A percentile compares a stretch with the other conserved stretches of the same genome.
These are phyloP conservation scores for Wilcoxina mikolae DNA, from an alignment of 495 filamentous ascomycete genomes.

Conservation along the genomic window DNA sequence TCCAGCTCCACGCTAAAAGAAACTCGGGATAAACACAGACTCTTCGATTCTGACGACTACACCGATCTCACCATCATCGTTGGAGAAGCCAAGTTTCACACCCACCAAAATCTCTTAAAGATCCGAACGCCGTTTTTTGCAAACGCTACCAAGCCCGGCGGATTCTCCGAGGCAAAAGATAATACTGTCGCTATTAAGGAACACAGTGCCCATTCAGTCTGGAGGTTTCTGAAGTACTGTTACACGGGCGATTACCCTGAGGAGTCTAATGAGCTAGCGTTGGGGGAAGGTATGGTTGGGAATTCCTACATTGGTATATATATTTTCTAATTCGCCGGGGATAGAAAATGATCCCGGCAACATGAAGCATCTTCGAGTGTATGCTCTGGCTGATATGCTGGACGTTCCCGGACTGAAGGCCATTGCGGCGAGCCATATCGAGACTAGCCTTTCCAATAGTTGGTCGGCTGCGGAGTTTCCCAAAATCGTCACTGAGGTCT, in stretches of 20 bases:
- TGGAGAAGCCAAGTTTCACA: neutral
- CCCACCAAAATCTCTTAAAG: neutral
- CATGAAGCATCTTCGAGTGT: neutral
- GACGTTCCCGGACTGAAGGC: conserved; percentile 1
- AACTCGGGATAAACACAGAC: neutral
- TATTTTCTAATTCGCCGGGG: neutral
- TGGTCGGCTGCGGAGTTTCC: neutral
- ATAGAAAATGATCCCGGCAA: neutral
- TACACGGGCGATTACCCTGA: neutral
- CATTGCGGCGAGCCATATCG: neutral
- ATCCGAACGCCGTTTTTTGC: neutral
- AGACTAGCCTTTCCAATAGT: neutral
- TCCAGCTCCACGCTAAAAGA: neutral
- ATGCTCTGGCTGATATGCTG: conserved; percentile 6
- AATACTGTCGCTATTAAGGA: neutral
- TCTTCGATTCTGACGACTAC: neutral
- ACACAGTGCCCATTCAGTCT: neutral
- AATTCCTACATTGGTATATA: neutral
- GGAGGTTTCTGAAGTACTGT: neutral
- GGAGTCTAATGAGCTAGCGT: neutral
- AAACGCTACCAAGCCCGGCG: neutral
- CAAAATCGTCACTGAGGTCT: neutral
- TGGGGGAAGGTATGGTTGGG: neutral
- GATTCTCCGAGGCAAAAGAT: neutral
- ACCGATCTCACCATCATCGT: neutral